A percentile compares a stretch with the other conserved stretches of the same genome.
phyloP scores from a whole-genome alignment of 176 grass and related monocot genomes.

The Musa itinerans region DNA sequence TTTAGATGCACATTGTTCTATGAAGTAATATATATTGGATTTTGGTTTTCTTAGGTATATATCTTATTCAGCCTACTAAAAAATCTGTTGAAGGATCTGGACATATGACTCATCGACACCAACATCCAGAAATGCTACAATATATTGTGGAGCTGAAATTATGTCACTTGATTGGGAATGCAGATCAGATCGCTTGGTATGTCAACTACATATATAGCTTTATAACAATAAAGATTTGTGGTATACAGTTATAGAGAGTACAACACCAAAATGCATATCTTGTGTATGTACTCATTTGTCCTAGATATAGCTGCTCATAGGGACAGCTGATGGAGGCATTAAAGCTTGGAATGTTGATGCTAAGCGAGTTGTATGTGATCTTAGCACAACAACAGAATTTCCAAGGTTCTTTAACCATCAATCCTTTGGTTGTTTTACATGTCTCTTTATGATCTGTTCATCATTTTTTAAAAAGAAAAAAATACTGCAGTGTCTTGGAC shows the following conservation, averaged over 20 bases:
- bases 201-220: slow-evolving; percentile 19
- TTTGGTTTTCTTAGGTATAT: slow-evolving; percentile 4
- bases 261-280: slow-evolving; percentile 23
- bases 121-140: slow-evolving; percentile 95
- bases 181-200: slow-evolving; percentile 95
- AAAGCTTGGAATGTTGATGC: slow-evolving; percentile 99
- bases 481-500: slow-evolving; percentile 69
- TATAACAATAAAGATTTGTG: slow-evolving; percentile 12
- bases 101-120: slow-evolving; percentile 82
- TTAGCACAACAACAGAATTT: slow-evolving; percentile 80
- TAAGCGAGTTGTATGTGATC: slow-evolving; percentile 88
- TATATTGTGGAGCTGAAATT: slow-evolving; percentile 93
- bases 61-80: slow-evolving; percentile 25
- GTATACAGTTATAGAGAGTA: neutral
- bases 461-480: slow-evolving; percentile 17
- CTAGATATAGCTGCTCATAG: slow-evolving; percentile 97
- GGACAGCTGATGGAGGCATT: slow-evolving; percentile 90
- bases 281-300: slow-evolving; percentile 41
- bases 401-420: slow-evolving; percentile 48
- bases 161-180: slow-evolving; percentile 94
- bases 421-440: slow-evolving; percentile 1
- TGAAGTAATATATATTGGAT: neutral
- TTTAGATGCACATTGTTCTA: slow-evolving; percentile 4
- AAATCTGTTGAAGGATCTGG: slow-evolving; percentile 63
- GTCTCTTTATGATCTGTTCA: slow-evolving; percentile 3